These are phyloP conservation scores for Heliamphora pulchella DNA, from an alignment of 179 eudicot genomes.

Conservation along the genomic window DNA sequence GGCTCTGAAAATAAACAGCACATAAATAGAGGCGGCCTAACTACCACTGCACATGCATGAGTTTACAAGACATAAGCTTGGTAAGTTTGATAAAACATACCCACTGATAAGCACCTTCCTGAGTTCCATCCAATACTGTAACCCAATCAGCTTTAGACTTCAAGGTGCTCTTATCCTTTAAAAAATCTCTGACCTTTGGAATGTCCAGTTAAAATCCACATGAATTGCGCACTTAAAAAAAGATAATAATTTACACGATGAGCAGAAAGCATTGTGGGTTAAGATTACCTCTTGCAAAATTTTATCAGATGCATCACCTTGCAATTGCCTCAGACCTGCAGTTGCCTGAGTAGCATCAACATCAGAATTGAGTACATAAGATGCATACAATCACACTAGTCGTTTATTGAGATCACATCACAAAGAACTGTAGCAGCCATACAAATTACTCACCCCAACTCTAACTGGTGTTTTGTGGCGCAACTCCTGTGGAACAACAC, in stretches of 20 bases:
- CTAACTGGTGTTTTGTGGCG: constrained; percentile 69
- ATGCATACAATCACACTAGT: neutral
- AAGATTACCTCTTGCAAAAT: constrained; percentile 80
- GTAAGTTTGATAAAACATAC: constrained; percentile 37
- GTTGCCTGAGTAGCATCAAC: constrained; percentile 58
- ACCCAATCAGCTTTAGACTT: constrained; percentile 64
- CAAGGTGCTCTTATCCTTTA: constrained; percentile 53
- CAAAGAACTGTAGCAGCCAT: constrained; percentile 5
- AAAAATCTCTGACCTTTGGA: constrained; percentile 64
- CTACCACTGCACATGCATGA: neutral
- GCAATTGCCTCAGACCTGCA: constrained; percentile 93
- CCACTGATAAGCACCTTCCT: constrained; percentile 97
- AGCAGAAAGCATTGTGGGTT: neutral
- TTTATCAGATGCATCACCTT: constrained; percentile 79
- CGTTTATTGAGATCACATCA: neutral
- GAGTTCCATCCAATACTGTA: constrained; percentile 84
- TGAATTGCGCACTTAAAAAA: constrained; percentile 11
- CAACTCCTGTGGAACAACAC: constrained; percentile 60
- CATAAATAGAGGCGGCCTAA: neutral
- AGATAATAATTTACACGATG: neutral
- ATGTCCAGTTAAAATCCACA: constrained; percentile 13
- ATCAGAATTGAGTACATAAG: neutral
- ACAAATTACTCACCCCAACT: constrained; percentile 70
- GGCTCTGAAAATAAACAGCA: neutral
- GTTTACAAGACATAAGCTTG: neutral